Percentiles rank a stretch among this genome's conserved stretches.
Conservation (phyloP, 139 green algal genomes). For the Coelastrella sp. region DNA sequence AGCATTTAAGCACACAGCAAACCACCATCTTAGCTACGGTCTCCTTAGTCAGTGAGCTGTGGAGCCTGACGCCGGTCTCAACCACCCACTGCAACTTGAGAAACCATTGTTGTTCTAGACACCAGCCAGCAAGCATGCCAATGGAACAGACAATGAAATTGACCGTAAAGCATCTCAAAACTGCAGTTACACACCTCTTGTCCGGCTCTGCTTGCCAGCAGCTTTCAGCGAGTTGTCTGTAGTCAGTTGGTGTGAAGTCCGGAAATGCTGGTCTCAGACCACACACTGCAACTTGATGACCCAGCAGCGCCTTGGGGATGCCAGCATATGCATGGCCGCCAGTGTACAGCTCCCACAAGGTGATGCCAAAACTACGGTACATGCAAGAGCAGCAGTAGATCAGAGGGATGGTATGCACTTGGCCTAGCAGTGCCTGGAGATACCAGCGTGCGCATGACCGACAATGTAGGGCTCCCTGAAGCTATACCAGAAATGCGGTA, state of each 20-base stretch:
- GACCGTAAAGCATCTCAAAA: background rate
- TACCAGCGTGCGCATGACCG: too few relatives aligned
- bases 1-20: too few relatives aligned
- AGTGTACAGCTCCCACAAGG: constrained; percentile 66
- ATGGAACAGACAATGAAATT: background rate
- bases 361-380: constrained; percentile 44
- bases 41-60: background rate
- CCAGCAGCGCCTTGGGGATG: constrained; percentile 55
- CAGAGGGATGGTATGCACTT: too few relatives aligned
- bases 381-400: background rate
- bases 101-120: too few relatives aligned
- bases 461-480: too few relatives aligned
- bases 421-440: too few relatives aligned
- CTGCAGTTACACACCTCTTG: background rate
- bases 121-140: background rate
- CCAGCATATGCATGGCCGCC: constrained; percentile 50
- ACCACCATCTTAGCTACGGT: too few relatives aligned
- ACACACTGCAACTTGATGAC: constrained; percentile 42
- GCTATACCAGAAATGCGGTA: too few relatives aligned
- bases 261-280: constrained; percentile 54
- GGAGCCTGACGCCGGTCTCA: background rate
- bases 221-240: constrained; percentile 44
- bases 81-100: background rate
- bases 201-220: constrained; percentile 53
- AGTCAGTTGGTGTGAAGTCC: constrained; percentile 37